A percentile compares a stretch with the other conserved stretches of the same genome.
These are phyloP conservation scores for Pythium oligandrum DNA, from an alignment of 352 stramenopile genomes.

Conservation along the genomic window DNA sequence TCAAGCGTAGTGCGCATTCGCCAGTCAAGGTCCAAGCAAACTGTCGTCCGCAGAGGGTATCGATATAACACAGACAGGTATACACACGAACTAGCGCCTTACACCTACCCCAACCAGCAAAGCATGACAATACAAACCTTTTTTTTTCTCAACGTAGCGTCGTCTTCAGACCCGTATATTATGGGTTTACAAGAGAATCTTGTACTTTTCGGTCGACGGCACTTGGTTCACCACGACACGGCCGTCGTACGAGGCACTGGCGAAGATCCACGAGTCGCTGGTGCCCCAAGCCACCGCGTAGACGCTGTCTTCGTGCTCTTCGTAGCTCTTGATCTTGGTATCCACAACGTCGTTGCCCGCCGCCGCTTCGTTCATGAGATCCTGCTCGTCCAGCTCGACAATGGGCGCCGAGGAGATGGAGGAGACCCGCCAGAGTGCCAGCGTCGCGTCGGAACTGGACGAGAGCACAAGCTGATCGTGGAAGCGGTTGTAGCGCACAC, in stretches of 20 bases:
- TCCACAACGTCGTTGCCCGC: constrained; percentile 54
- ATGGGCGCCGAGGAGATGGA: constrained; percentile 96
- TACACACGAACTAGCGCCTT: too few relatives aligned
- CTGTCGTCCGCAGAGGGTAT: too few relatives aligned
- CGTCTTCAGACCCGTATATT: too few relatives aligned
- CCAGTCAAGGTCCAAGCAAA: background rate
- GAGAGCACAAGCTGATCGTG: constrained; percentile 97
- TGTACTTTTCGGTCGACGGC: constrained; percentile 99
- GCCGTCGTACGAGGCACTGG: constrained; percentile 94
- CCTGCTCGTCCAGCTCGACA: constrained; percentile 89
- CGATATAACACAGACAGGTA: too few relatives aligned
- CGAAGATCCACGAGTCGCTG: constrained; percentile 95
- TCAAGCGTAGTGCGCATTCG: background rate
- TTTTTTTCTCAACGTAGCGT: too few relatives aligned
- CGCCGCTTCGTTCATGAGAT: constrained; percentile 60
- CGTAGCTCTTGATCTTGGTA: constrained; percentile 81
- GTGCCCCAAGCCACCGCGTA: constrained; percentile 92
- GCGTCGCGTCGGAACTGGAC: constrained; percentile 89
- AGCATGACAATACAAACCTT: too few relatives aligned
- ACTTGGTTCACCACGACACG: constrained; percentile 95
- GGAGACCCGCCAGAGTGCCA: constrained; percentile 95
- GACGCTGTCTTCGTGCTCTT: constrained; percentile 94
- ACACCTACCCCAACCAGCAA: too few relatives aligned
- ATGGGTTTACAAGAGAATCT: constrained; percentile 93
- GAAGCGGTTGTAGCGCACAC: constrained; percentile 96